Evolutionary conservation across 768 basidiomycete genomes (phyloP).

Genomic region (Coprinopsis marcescibilis): DNA sequence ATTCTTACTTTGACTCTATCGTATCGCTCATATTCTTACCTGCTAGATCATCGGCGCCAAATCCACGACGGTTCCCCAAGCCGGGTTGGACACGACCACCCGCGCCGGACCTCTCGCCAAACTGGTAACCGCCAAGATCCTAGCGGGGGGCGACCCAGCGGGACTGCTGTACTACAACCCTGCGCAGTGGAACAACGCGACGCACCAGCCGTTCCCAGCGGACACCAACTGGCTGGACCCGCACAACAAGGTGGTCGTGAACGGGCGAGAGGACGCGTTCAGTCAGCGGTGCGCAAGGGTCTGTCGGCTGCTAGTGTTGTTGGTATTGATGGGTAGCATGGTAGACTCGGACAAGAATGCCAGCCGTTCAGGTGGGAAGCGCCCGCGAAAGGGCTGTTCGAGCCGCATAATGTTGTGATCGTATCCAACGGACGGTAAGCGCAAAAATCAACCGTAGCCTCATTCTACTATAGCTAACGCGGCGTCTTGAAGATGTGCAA

Average conservation of each 20-base stretch:
- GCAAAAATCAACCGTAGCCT: not conserved
- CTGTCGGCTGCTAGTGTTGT: not conserved
- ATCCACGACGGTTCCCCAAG: conserved; percentile 45
- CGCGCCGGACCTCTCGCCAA: conserved; percentile 46
- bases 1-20: not conserved
- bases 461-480: too few species aligned
- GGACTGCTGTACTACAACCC: conserved; percentile 43
- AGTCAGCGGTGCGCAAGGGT: conserved; percentile 33
- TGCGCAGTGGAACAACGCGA: conserved; percentile 41
- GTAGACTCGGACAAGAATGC: conserved; percentile 43
- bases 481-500: conserved; percentile 35
- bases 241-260: conserved; percentile 36
- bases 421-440: conserved; percentile 52
- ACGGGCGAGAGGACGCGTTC: conserved; percentile 45
- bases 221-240: conserved; percentile 40
- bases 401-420: conserved; percentile 43
- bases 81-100: conserved; percentile 45
- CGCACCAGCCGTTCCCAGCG: conserved; percentile 36
- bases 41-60: conserved; percentile 47
- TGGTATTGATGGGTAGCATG: not conserved
- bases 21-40: conserved; percentile 1
- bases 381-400: conserved; percentile 42
- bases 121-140: conserved; percentile 40
- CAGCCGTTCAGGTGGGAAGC: conserved; percentile 32
- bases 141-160: conserved; percentile 39